Base-by-base conservation (phyloP, 2,329 filamentous ascomycete species). In the Sphaceloma murrayae region DNA sequence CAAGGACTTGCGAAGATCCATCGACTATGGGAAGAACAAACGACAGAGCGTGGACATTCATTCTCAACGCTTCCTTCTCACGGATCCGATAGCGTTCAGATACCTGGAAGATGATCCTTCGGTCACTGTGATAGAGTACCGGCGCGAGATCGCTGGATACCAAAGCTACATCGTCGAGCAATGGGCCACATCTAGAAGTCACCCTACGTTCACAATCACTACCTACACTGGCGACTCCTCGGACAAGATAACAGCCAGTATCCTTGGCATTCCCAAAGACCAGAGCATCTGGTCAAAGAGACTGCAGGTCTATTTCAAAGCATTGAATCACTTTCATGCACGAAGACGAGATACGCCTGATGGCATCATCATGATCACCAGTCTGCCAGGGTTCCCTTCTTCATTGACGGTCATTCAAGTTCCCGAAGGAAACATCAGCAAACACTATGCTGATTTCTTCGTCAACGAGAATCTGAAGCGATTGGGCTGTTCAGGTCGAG, bases 91-190 rank as follows among this genome's bases (percentile, higher is more conserved):
- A 29, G 79, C 78, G 10, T 77, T 9, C 19, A 59, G 59, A 49
- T 94, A 89, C 58, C 76, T 98, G 16, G 84, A 94, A 66, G 84
- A 93, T 58, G 91, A 96, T 52, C 70, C 78, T 1, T 77, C 75
- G 4, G 87, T 86, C 3, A 72, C 70, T 2, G 78, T 94, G 5
- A 70, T 94, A 51, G 77, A 88, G 53, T 80, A 82, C 43, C 77
- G 78, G 45, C 72, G 74, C 39, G 68, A 74, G 39, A 72, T 98
- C 4, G 67, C 75, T 49, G 89, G 89, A 52, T 96, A 95, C 64
- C 88, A 96, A 62, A 72, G 89, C 49, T 96, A 96, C 62, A 67
- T 96, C 11, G 86, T 96, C 52, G 91, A 96, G 62, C 91, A 98
- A 70, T 98, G 91, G 91, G 86, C 86, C 4, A 95, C 88, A 63